Conservation (phyloP, 129 eudicot species). For the Artemisia argyi region DNA sequence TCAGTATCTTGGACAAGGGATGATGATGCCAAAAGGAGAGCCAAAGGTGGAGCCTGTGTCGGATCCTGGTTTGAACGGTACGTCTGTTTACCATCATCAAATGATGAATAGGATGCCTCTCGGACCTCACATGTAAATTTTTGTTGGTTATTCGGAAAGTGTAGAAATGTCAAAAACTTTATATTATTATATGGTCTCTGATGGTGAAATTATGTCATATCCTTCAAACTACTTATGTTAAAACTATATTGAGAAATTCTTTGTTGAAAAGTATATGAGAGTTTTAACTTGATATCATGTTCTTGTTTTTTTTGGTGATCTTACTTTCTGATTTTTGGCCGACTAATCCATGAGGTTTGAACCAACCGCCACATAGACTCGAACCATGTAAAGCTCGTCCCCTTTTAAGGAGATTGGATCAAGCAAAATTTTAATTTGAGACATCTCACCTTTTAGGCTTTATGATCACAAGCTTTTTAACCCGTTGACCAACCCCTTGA, state of each 20-base stretch:
- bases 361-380: no score
- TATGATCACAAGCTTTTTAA: no score
- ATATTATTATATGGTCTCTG: slow-evolving; percentile 7
- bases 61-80: slow-evolving; percentile 47
- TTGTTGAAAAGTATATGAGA: slow-evolving; percentile 5
- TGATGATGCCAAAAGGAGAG: slow-evolving; percentile 65
- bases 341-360: no score
- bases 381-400: no score
- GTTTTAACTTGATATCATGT: no score
- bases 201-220: no score
- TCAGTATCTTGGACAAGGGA: slow-evolving; percentile 42
- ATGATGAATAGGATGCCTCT: slow-evolving; percentile 61
- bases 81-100: slow-evolving; percentile 52
- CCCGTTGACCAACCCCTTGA: no score
- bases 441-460: no score
- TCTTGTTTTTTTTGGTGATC: no score
- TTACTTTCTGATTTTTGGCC: no score
- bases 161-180: slow-evolving; percentile 30
- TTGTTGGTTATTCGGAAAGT: slow-evolving; percentile 25
- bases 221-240: slow-evolving; percentile 1
- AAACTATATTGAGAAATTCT: slow-evolving; percentile 12
- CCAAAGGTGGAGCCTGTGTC: slow-evolving; percentile 67
- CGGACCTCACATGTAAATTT: slow-evolving; percentile 72
- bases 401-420: no score
- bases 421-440: no score